Percentiles rank a stretch among this genome's conserved stretches.
These are phyloP conservation scores for Aspergillus campestris DNA, from an alignment of 495 filamentous ascomycete genomes.

Conservation along the genomic window DNA sequence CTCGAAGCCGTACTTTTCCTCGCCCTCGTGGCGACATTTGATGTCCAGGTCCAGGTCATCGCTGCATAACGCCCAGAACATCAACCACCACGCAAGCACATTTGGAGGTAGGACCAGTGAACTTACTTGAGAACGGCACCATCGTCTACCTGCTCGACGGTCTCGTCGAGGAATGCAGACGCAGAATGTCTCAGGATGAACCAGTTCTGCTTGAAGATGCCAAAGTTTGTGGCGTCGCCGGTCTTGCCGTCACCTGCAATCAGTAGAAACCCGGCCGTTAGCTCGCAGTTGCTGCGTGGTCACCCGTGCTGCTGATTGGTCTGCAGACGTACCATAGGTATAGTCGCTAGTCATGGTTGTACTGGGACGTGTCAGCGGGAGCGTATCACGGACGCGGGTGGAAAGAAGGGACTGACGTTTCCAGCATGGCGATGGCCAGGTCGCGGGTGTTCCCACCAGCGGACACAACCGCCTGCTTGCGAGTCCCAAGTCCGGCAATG, in stretches of 20 bases:
- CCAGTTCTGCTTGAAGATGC: constrained; percentile 32
- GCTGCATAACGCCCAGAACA: constrained; percentile 1
- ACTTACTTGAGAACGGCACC: constrained; percentile 20
- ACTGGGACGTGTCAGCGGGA: neutral
- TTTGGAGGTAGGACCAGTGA: too few species aligned
- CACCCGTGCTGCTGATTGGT: neutral
- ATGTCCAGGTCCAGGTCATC: constrained; percentile 14
- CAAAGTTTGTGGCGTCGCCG: constrained; percentile 19
- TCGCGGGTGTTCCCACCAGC: constrained; percentile 31
- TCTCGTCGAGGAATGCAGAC: constrained; percentile 15
- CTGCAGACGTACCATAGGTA: constrained; percentile 15
- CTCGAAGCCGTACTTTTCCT: constrained; percentile 16
- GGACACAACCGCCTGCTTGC: constrained; percentile 20
- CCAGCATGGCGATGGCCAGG: constrained; percentile 34
- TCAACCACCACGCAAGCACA: neutral
- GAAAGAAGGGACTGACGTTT: constrained; percentile 15
- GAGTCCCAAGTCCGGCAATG: constrained; percentile 21
- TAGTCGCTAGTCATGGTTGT: constrained; percentile 28
- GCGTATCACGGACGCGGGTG: neutral
- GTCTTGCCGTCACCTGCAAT: constrained; percentile 19
- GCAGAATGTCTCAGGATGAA: constrained; percentile 22
- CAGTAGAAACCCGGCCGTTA: neutral
- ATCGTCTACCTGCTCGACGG: constrained; percentile 8
- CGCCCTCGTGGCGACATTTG: constrained; percentile 16
- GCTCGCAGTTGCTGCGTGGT: neutral